These are phyloP conservation scores for Penicillium verrucosum DNA, from an alignment of 2,329 filamentous ascomycete species.

Conservation along the genomic window DNA sequence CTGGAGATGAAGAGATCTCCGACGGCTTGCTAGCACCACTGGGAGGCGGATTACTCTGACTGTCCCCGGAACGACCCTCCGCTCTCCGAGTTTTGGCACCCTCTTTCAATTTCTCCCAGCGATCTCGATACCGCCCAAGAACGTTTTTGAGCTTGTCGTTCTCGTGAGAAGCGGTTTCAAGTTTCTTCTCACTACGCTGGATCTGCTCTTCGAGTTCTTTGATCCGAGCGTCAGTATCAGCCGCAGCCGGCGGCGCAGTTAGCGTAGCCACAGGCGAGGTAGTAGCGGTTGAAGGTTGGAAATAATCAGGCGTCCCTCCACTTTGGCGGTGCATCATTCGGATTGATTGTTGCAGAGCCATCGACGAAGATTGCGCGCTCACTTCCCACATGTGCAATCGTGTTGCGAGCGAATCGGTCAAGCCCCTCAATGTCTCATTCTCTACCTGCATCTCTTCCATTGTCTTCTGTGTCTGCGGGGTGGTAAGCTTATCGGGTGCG, in stretches of 20 bases:
- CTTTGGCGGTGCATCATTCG: constrained; percentile 47
- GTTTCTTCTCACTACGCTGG: constrained; percentile 55
- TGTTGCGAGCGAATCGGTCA: constrained; percentile 80
- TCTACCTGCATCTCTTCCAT: constrained; percentile 86
- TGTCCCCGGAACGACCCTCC: constrained; percentile 21
- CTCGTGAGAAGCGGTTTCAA: constrained; percentile 60
- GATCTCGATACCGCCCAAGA: constrained; percentile 57
- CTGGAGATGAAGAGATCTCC: constrained; percentile 11
- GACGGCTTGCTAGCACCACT: constrained; percentile 5
- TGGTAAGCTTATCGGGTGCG: constrained; percentile 32
- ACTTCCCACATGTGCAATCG: constrained; percentile 92
- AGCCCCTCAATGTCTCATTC: constrained; percentile 79
- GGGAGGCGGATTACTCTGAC: constrained; percentile 7
- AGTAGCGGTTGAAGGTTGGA: constrained; percentile 30
- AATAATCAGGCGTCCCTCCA: constrained; percentile 29
- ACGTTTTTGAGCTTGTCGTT: constrained; percentile 58
- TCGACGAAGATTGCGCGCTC: constrained; percentile 80
- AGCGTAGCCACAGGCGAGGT: constrained; percentile 24
- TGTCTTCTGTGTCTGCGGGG: constrained; percentile 54
- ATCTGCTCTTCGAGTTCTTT: constrained; percentile 68
- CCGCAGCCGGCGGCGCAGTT: constrained; percentile 17
- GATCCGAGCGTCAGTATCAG: constrained; percentile 52
- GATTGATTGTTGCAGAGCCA: constrained; percentile 81
- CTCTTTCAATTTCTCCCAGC: constrained; percentile 68
- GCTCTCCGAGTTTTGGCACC: constrained; percentile 50